Percentiles rank a stretch among this genome's conserved stretches.
phyloP scores from a whole-genome alignment of 2,329 filamentous ascomycete genomes.

The Alternaria conjuncta region DNA sequence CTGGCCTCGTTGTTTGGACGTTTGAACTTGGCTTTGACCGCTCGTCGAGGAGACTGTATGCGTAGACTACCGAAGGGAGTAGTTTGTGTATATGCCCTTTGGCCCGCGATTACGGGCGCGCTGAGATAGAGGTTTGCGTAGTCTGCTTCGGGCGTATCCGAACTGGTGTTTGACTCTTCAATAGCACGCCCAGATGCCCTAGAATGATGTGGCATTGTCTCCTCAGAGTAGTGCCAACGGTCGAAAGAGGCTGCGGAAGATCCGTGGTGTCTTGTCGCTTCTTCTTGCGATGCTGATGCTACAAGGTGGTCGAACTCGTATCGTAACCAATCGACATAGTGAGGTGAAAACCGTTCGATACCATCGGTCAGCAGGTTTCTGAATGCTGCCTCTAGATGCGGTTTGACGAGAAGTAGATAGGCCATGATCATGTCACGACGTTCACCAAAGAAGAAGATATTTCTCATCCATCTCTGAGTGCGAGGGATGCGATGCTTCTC shows the following conservation, averaged over 20 bases:
- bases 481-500: neutral
- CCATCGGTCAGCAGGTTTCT: neutral
- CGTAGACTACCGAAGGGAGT: constrained; percentile 5
- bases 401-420: constrained; percentile 5
- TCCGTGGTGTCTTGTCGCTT: neutral
- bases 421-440: constrained; percentile 14
- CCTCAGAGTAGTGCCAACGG: constrained; percentile 7
- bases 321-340: constrained; percentile 1
- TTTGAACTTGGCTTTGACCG: neutral
- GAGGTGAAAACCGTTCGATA: neutral
- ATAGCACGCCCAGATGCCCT: neutral
- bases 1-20: neutral
- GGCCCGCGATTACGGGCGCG: neutral
- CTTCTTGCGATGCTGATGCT: constrained; percentile 15
- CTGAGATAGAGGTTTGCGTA: neutral
- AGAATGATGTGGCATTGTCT: neutral
- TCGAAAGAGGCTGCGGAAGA: constrained; percentile 9
- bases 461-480: neutral
- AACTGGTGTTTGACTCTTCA: neutral
- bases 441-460: constrained; percentile 9
- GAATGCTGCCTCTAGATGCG: neutral
- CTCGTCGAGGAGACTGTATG: neutral
- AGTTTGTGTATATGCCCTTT: neutral
- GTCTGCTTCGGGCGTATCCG: neutral
- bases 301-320: constrained; percentile 10